phyloP scores from a whole-genome alignment of 2,329 filamentous ascomycete genomes.

The Stachybotrys echinatus region DNA sequence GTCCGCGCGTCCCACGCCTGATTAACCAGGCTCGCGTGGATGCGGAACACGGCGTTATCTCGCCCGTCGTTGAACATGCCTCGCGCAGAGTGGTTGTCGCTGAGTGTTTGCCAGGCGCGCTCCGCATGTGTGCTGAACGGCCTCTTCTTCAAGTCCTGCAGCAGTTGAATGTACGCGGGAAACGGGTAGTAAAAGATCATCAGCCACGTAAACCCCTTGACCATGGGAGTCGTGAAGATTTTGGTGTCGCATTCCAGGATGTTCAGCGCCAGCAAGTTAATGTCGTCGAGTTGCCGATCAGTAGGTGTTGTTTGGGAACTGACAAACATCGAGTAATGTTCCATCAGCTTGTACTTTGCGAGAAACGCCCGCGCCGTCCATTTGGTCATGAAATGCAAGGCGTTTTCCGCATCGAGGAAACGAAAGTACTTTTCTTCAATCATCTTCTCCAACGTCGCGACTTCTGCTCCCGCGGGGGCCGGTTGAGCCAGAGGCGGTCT shows the following conservation, averaged over 20 bases:
- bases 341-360: conserved; percentile 43
- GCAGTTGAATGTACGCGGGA: conserved; percentile 32
- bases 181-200: conserved; percentile 30
- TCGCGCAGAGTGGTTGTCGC: background rate
- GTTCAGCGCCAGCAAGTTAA: conserved; percentile 21
- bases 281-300: conserved; percentile 20
- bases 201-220: conserved; percentile 30
- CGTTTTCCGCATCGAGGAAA: conserved; percentile 29
- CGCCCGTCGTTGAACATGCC: background rate
- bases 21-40: background rate
- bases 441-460: background rate
- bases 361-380: conserved; percentile 34
- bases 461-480: no score
- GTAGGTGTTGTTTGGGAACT: conserved; percentile 14
- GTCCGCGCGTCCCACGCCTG: background rate
- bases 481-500: background rate
- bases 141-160: conserved; percentile 23
- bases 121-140: conserved; percentile 14
- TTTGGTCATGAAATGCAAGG: conserved; percentile 34
- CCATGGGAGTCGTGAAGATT: conserved; percentile 21
- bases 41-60: background rate
- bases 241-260: conserved; percentile 32
- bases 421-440: conserved; percentile 16
- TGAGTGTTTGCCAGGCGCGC: conserved; percentile 18
- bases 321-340: conserved; percentile 32